These are phyloP conservation scores for Tarenaya hassleriana DNA, from an alignment of 345 rosid genomes.

Conservation along the genomic window DNA sequence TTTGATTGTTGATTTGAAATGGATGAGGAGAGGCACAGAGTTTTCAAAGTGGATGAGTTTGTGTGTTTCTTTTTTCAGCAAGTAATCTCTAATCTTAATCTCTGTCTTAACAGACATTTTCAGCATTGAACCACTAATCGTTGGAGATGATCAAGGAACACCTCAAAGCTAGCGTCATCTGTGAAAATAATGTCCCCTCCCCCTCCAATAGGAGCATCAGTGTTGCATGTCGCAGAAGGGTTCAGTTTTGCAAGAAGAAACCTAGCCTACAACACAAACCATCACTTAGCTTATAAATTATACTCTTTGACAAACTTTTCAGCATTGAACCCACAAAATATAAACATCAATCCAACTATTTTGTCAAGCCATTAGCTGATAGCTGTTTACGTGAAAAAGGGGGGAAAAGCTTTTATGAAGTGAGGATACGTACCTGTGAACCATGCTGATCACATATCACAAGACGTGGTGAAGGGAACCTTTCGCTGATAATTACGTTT, in stretches of 20 bases:
- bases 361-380: not conserved
- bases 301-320: too few species aligned
- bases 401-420: not conserved
- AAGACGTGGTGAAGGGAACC: constrained; percentile 91
- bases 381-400: not conserved
- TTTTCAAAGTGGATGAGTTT: not conserved
- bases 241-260: constrained; percentile 89
- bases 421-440: constrained; percentile 63
- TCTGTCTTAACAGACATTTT: not conserved
- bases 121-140: constrained; percentile 66
- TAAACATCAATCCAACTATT: not conserved
- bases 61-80: constrained; percentile 18
- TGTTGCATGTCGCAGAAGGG: constrained; percentile 69
- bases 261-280: constrained; percentile 63
- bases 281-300: too few species aligned
- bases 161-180: constrained; percentile 90
- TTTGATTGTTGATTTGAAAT: too few species aligned
- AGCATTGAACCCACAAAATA: constrained; percentile 1
- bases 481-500: constrained; percentile 60
- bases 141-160: constrained; percentile 90
- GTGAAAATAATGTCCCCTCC: constrained; percentile 72
- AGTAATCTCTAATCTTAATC: constrained; percentile 5
- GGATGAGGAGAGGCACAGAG: too few species aligned
- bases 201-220: constrained; percentile 37
- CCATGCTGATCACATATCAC: constrained; percentile 95